Conservation (phyloP, 2,329 filamentous ascomycete species). For the Exophiala bonariae region DNA sequence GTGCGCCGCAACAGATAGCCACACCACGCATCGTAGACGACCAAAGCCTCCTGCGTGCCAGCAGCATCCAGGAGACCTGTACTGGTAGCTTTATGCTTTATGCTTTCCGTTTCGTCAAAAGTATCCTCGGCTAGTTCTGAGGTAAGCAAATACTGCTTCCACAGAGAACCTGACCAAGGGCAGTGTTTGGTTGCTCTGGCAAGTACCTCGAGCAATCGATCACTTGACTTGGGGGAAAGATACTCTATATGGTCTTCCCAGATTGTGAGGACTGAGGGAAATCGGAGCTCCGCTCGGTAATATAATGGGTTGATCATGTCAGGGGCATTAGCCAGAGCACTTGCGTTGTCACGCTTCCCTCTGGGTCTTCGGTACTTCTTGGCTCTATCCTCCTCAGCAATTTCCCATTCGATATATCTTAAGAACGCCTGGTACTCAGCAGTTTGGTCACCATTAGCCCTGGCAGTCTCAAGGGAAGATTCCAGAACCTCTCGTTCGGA, state of each 20-base stretch:
- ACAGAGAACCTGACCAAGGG: conserved; percentile 87
- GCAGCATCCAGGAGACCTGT: conserved; percentile 81
- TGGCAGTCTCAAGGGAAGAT: conserved; percentile 51
- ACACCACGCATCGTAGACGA: conserved; percentile 93
- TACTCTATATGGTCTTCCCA: conserved; percentile 87
- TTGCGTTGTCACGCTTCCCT: conserved; percentile 15
- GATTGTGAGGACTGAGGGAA: conserved; percentile 70
- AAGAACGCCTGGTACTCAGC: conserved; percentile 54
- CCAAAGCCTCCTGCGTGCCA: conserved; percentile 83
- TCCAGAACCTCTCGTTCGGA: conserved; percentile 56
- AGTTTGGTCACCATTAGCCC: conserved; percentile 52
- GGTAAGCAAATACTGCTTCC: conserved; percentile 84
- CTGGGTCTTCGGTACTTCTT: conserved; percentile 44
- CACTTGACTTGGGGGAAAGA: conserved; percentile 54
- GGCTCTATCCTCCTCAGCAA: conserved; percentile 53
- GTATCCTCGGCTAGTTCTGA: conserved; percentile 75
- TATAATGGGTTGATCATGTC: conserved; percentile 65
- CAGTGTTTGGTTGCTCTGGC: conserved; percentile 85
- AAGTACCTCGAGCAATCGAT: conserved; percentile 65
- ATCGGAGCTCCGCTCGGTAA: conserved; percentile 72
- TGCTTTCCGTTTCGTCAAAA: conserved; percentile 79
- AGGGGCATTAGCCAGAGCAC: conserved; percentile 46
- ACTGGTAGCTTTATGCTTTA: conserved; percentile 90
- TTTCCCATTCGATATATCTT: conserved; percentile 86
- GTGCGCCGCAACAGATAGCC: conserved; percentile 86